These are phyloP conservation scores for Polychaeton citri DNA, from an alignment of 2,329 filamentous ascomycete genomes.

Conservation along the genomic window DNA sequence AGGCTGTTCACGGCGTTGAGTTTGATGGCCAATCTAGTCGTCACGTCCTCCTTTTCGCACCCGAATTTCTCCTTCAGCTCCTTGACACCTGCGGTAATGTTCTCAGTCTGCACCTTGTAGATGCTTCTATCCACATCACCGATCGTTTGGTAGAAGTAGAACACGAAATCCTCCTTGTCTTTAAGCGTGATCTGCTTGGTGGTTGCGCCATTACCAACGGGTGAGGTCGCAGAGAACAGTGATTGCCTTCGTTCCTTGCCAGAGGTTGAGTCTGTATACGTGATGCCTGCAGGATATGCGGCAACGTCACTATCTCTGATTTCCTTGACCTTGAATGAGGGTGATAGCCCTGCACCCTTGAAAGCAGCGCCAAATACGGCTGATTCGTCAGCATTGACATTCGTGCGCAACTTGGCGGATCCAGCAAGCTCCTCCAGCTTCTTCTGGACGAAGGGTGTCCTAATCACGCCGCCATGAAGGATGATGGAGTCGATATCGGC, in stretches of 20 bases:
- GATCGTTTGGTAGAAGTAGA: conserved; percentile 66
- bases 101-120: conserved; percentile 59
- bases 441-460: conserved; percentile 90
- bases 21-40: conserved; percentile 64
- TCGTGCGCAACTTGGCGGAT: conserved; percentile 70
- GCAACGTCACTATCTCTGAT: conserved; percentile 72
- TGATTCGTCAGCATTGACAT: conserved; percentile 93
- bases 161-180: conserved; percentile 67
- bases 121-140: conserved; percentile 45
- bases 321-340: conserved; percentile 95
- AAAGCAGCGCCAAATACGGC: conserved; percentile 94
- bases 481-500: conserved; percentile 78
- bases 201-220: conserved; percentile 44
- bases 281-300: conserved; percentile 60
- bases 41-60: conserved; percentile 63
- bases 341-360: conserved; percentile 80
- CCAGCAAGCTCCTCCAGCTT: conserved; percentile 66
- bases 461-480: conserved; percentile 76
- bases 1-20: conserved; percentile 62
- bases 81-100: conserved; percentile 72
- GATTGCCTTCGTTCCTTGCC: conserved; percentile 62
- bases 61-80: conserved; percentile 66
- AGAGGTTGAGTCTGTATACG: conserved; percentile 50
- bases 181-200: conserved; percentile 77
- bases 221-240: conserved; percentile 67